Evolutionary conservation across 306 rosid species (phyloP), one percentile per base, ranked within the genome.

Genomic region (Sicyos edulis): DNA sequence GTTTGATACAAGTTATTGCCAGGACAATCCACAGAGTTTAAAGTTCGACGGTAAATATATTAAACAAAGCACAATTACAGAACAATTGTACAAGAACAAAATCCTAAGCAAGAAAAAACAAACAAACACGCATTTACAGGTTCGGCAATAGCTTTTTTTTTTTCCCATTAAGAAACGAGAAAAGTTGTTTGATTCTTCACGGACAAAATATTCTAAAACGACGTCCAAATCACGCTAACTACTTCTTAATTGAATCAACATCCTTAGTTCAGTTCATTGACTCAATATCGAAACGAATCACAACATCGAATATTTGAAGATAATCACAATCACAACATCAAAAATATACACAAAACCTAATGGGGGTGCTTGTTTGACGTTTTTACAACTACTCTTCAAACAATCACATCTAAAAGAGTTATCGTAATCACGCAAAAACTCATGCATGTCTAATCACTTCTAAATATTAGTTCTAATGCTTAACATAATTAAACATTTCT

Each of bases 171-270:
- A 7, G 60, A 54, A 54, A 54, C 29, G 13, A 7, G 24, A 54
- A 54, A 17, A 12, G 60, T 19, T 54, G 20, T 54, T 19, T 17
- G 5, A 54, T 19, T 62, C 50, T 34, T 62, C 10, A 62, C 7
- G 53, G 70, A 65, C 20, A 42, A 40, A 64, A 65, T 17, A 65
- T 65, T 44, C 52, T 1, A 26, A 26, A 67, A 67, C 20, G 56
- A 67, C 72, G 72, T 67, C 56, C 40, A 67, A 45, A 67, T 45
- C 55, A 67, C 72, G 72, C 72, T 47, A 67, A 40, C 21, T 7
- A 20, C 50, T 7, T 42, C 72, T 50, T 22, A 21, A 20, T 21
- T 47, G 1, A 67, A 47, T 47, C 37, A 47, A 7, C 72, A 67
- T 7, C 56, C 40, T 6, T 20, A 14, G 11, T 45, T 22, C 72